A percentile compares a stretch with the other conserved stretches of the same genome.
Conservation (phyloP, 352 stramenopile genomes). For the Phytophthora hybrid region DNA sequence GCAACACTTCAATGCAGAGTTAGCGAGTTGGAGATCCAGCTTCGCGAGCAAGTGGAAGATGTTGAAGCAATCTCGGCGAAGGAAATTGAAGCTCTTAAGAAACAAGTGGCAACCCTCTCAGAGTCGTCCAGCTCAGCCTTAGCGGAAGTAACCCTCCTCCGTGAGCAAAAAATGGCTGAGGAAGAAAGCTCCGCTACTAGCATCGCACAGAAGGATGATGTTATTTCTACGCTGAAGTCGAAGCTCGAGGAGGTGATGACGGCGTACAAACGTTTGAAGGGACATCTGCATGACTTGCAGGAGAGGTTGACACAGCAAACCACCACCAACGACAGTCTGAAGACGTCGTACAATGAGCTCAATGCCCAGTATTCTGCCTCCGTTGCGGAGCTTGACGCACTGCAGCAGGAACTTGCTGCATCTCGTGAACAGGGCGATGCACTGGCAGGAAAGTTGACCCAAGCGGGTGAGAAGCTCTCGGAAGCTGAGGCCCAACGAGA, state of each 20-base stretch:
- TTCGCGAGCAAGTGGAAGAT: slow-evolving; percentile 24
- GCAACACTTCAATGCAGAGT: slow-evolving; percentile 30
- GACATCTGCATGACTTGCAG: slow-evolving; percentile 54
- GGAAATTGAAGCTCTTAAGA: slow-evolving; percentile 31
- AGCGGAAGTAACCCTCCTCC: slow-evolving; percentile 30
- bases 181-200: slow-evolving; percentile 20
- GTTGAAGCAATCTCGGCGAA: slow-evolving; percentile 17
- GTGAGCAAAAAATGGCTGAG: slow-evolving; percentile 24
- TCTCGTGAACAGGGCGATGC: slow-evolving; percentile 23
- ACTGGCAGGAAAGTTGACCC: slow-evolving; percentile 26
- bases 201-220: slow-evolving; percentile 49
- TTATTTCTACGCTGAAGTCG: slow-evolving; percentile 61
- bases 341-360: slow-evolving; percentile 39
- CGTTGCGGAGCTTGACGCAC: slow-evolving; percentile 35
- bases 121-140: slow-evolving; percentile 12
- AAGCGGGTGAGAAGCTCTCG: slow-evolving; percentile 20
- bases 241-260: slow-evolving; percentile 71
- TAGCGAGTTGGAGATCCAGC: slow-evolving; percentile 23
- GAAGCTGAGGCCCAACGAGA: slow-evolving; percentile 37
- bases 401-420: slow-evolving; percentile 43
- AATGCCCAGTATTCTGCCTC: slow-evolving; percentile 24
- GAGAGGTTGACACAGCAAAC: slow-evolving; percentile 50
- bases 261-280: slow-evolving; percentile 71
- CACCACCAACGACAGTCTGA: slow-evolving; percentile 34
- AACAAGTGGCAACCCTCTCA: slow-evolving; percentile 34